A percentile compares a stretch with the other conserved stretches of the same genome.
Evolutionary conservation across 176 grass and related monocot species (phyloP).

Genomic region (Typha latifolia): DNA sequence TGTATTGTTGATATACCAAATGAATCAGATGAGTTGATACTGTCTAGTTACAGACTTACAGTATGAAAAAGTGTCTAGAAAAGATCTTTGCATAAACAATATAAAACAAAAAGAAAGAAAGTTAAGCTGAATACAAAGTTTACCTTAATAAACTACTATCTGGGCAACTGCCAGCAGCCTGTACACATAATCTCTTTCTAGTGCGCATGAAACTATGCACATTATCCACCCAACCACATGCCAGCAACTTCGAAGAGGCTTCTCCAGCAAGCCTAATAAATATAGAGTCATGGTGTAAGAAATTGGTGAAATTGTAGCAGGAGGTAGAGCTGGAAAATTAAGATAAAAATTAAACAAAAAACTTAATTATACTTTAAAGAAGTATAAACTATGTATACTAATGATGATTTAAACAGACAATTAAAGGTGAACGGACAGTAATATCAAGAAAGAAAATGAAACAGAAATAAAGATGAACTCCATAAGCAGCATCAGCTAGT

Average conservation of each 20-base stretch:
- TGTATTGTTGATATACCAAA: not conserved
- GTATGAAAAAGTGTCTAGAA: not conserved
- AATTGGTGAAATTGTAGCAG: constrained; percentile 6
- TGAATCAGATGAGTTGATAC: no score
- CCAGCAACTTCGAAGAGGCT: constrained; percentile 57
- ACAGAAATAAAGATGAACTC: no score
- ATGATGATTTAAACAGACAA: not conserved
- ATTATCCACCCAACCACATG: constrained; percentile 58
- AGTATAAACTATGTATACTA: not conserved
- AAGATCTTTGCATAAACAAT: not conserved
- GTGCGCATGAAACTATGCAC: constrained; percentile 62
- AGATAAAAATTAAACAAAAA: not conserved
- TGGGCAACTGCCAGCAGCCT: constrained; percentile 21
- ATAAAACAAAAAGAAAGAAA: constrained; percentile 16
- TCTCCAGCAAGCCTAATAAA: constrained; percentile 44
- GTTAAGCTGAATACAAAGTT: constrained; percentile 17
- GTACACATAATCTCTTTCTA: constrained; percentile 39
- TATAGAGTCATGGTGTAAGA: constrained; percentile 1
- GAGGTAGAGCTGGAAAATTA: not conserved
- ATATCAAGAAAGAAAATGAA: no score
- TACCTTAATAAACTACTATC: constrained; percentile 54
- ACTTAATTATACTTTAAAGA: not conserved
- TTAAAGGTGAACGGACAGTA: not conserved
- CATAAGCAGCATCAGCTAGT: no score
- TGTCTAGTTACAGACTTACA: not conserved